phyloP scores from a whole-genome alignment of 345 rosid species.

The Melastoma malabathricum region DNA sequence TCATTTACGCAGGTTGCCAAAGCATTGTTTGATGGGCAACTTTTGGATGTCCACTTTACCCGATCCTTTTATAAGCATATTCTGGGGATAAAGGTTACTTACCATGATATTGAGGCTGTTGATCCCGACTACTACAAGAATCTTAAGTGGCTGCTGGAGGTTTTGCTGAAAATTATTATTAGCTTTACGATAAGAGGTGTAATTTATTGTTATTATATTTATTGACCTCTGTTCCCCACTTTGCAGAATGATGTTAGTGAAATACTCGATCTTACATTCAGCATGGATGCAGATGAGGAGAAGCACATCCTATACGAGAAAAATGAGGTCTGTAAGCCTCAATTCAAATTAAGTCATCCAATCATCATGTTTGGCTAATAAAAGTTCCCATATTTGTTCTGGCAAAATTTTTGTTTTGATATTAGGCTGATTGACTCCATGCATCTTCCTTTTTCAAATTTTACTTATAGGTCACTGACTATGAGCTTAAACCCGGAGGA shows the following conservation, averaged over 20 bases:
- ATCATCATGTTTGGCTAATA: neutral
- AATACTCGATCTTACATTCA: constrained; percentile 72
- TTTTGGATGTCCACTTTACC: constrained; percentile 92
- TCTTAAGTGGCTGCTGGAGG: constrained; percentile 99
- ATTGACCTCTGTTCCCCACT: constrained; percentile 1
- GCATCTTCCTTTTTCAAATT: neutral
- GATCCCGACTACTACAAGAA: constrained; percentile 83
- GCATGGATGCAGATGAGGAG: constrained; percentile 97
- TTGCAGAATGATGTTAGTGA: constrained; percentile 82
- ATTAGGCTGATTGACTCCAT: neutral
- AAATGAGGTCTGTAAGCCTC: constrained; percentile 33
- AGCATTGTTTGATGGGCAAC: constrained; percentile 90
- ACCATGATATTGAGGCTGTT: constrained; percentile 92
- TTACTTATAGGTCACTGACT: constrained; percentile 71
- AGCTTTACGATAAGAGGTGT: too few species aligned
- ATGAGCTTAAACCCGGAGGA: constrained; percentile 95
- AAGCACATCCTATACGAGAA: constrained; percentile 72
- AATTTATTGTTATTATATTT: too few species aligned
- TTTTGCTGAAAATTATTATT: too few species aligned
- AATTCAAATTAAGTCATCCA: neutral
- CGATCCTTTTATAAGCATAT: constrained; percentile 98
- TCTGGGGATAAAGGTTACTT: constrained; percentile 76
- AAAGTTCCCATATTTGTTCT: neutral
- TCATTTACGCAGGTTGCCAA: constrained; percentile 64
- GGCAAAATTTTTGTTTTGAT: too few species aligned